These are phyloP conservation scores for Erigeron canadensis DNA, from an alignment of 129 eudicot genomes.

Conservation along the genomic window DNA sequence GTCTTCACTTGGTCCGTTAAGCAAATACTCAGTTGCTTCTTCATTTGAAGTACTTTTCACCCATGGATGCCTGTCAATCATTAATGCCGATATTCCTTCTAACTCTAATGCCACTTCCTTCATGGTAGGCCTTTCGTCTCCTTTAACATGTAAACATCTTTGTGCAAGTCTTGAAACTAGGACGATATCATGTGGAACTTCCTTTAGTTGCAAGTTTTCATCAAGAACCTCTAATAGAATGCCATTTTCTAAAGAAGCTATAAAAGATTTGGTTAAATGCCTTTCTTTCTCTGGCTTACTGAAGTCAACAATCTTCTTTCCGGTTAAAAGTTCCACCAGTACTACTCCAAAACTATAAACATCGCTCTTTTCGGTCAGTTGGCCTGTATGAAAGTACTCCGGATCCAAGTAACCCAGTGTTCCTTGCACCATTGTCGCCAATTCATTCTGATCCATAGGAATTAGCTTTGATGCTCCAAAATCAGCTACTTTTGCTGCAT, in stretches of 20 bases:
- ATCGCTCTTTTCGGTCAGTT: conserved; percentile 45
- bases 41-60: neutral
- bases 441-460: conserved; percentile 35
- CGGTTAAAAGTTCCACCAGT: conserved; percentile 36
- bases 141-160: conserved; percentile 31
- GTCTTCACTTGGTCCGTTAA: neutral
- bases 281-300: conserved; percentile 41
- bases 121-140: conserved; percentile 43
- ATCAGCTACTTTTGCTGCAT: conserved; percentile 51
- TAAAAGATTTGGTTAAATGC: conserved; percentile 26
- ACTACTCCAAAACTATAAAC: conserved; percentile 53
- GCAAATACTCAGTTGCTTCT: conserved; percentile 26
- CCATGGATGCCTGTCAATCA: conserved; percentile 38
- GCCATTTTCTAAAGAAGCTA: conserved; percentile 27
- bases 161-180: conserved; percentile 29
- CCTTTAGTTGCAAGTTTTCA: conserved; percentile 16
- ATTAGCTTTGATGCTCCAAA: conserved; percentile 49
- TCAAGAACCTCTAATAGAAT: conserved; percentile 26
- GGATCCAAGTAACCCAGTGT: conserved; percentile 52
- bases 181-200: conserved; percentile 19
- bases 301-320: conserved; percentile 33
- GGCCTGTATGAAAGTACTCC: conserved; percentile 40
- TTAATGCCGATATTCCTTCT: conserved; percentile 26
- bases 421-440: conserved; percentile 47
- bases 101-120: conserved; percentile 41